Evolutionary conservation across 805 yeast species (phyloP).

Genomic region (Suhomyces tanzawaensis): DNA sequence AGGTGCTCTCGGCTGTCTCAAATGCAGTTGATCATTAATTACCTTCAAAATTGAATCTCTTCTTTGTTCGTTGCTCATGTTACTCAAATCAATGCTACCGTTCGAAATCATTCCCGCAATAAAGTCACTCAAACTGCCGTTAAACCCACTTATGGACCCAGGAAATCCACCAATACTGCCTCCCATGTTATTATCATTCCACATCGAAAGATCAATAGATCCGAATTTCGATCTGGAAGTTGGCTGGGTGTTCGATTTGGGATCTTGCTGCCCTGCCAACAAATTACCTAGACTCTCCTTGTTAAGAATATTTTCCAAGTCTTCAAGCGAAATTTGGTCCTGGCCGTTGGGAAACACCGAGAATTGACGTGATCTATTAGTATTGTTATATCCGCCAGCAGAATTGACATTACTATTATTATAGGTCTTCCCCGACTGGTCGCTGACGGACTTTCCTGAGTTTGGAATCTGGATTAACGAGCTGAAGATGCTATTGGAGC

Average conservation of each 20-base stretch:
- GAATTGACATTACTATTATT: conserved; percentile 6
- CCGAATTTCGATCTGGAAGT: conserved; percentile 23
- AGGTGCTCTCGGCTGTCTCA: conserved; percentile 9
- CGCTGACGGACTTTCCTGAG: conserved; percentile 35
- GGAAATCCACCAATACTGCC: conserved; percentile 18
- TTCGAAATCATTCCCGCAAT: conserved; percentile 32
- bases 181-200: conserved; percentile 15
- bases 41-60: conserved; percentile 38
- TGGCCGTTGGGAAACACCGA: conserved; percentile 18
- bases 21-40: conserved; percentile 31
- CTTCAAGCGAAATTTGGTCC: conserved; percentile 26
- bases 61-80: conserved; percentile 40
- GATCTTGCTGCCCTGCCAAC: conserved; percentile 20
- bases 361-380: conserved; percentile 15
- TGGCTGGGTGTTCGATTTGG: conserved; percentile 12
- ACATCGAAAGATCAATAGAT: conserved; percentile 25
- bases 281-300: conserved; percentile 34
- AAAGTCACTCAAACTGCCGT: conserved; percentile 32
- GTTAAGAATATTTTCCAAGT: conserved; percentile 30
- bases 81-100: conserved; percentile 37
- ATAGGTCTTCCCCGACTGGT: conserved; percentile 5
- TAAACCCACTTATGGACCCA: conserved; percentile 30
- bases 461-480: conserved; percentile 39
- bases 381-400: conserved; percentile 9
- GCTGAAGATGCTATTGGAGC: conserved; percentile 40